Evolutionary conservation across 2,329 filamentous ascomycete species (phyloP), one percentile per base, ranked within the genome.

Genomic region (Dactylellina sp.): DNA sequence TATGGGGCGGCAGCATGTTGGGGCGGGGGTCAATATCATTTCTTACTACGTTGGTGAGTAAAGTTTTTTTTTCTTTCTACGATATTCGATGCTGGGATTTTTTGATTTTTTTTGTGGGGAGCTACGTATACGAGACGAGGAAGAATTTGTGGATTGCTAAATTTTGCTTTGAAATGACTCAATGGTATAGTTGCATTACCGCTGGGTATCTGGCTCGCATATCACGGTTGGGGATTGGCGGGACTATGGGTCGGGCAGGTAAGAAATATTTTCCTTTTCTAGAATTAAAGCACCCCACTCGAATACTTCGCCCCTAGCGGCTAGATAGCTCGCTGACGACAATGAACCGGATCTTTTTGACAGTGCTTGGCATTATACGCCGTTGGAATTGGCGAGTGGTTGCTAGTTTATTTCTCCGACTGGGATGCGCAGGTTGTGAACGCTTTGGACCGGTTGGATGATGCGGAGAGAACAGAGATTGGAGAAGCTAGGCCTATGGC

Each of bases 1-100:
- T 0, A 95, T 94, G 91, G 93, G 92, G 1, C 83, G 91, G 62
- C 92, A 96, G 81, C 92, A 93, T 84, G 86, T 96, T 55, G 93
- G 93, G 12, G 92, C 92, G 0, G 82, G 88, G 0, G 91, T 96
- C 60, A 96, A 96, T 80, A 84, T 93, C 14, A 81, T 93, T 16
- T 92, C 89, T 79, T 96, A 96, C 81, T 96, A 96, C 80, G 88
- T 88, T 76, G 91, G 90, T 44, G 71, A 71, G 46, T 65, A 6
- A 11, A 11, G 18, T 12, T 12, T 9, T 20, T 42, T 18, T 1
- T 16, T 39, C n/a, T n/a, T n/a, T n/a, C n/a, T n/a, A n/a, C n/a
- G n/a, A n/a, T n/a, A n/a, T n/a, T n/a, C 16, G 39, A 16, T n/a
- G 9, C 4, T 12, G 11, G 14, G 6, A 5, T 42, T n/a, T 42